Evolutionary conservation across 495 filamentous ascomycete genomes (phyloP).

Genomic region (Penicillium coprophilum): DNA sequence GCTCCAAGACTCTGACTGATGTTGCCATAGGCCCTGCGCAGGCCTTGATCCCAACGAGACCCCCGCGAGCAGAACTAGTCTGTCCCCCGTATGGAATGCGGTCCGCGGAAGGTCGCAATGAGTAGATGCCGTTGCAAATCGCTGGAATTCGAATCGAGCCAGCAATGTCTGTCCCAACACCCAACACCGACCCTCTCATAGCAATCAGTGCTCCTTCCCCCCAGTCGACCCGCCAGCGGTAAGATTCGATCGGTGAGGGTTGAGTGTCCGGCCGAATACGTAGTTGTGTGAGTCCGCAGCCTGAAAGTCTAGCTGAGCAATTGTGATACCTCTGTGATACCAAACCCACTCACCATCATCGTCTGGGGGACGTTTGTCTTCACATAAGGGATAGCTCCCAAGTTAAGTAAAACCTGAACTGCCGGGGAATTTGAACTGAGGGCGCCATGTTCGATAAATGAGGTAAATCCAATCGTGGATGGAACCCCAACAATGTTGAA

Average conservation of each 20-base stretch:
- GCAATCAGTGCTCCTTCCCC: constrained; percentile 64
- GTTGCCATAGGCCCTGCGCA: constrained; percentile 55
- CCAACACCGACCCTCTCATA: constrained; percentile 56
- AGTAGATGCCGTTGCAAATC: constrained; percentile 52
- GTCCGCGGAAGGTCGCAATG: constrained; percentile 34
- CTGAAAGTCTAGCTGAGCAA: not conserved
- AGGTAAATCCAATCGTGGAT: constrained; percentile 32
- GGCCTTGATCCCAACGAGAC: constrained; percentile 15
- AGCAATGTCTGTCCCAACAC: constrained; percentile 65
- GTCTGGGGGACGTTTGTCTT: constrained; percentile 58
- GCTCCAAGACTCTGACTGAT: constrained; percentile 52
- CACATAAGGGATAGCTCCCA: constrained; percentile 50
- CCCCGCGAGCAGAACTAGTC: constrained; percentile 33
- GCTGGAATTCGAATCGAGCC: constrained; percentile 64
- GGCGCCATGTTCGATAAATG: constrained; percentile 43
- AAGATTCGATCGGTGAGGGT: constrained; percentile 30
- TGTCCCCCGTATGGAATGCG: constrained; percentile 34
- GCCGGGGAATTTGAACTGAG: constrained; percentile 38
- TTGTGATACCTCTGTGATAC: not conserved
- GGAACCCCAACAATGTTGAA: constrained; percentile 52
- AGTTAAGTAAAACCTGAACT: constrained; percentile 20
- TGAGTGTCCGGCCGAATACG: constrained; percentile 47
- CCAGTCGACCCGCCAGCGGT: constrained; percentile 56
- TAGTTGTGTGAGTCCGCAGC: constrained; percentile 47
- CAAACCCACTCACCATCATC: constrained; percentile 31